These are phyloP conservation scores for Ceratocystis cubensis DNA, from an alignment of 2,329 filamentous ascomycete species.

Conservation along the genomic window DNA sequence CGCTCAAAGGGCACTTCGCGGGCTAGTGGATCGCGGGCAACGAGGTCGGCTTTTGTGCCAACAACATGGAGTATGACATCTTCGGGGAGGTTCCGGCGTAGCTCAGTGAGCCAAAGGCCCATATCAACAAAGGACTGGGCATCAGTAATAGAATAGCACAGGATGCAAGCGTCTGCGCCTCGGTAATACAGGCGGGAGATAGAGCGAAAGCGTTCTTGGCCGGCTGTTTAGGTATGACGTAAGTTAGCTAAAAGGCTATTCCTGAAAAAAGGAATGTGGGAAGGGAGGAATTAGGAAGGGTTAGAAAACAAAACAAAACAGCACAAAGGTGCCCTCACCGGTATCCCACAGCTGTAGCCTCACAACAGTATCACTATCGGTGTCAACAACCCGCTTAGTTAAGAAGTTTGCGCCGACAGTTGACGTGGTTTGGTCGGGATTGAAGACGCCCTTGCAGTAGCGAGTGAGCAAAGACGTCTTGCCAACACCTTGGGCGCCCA, in stretches of 20 bases:
- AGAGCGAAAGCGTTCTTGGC: conserved; percentile 87
- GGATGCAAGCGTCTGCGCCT: conserved; percentile 82
- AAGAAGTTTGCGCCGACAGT: conserved; percentile 74
- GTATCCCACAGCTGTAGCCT: conserved; percentile 97
- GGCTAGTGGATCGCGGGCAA: conserved; percentile 64
- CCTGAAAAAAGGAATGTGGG: conserved; percentile 16
- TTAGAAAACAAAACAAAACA: conserved; percentile 16
- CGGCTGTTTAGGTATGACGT: conserved; percentile 37
- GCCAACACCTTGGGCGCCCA: conserved; percentile 66
- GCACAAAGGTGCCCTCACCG: conserved; percentile 32
- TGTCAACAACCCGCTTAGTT: conserved; percentile 68
- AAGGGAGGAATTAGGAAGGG: conserved; percentile 7
- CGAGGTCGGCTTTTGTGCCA: conserved; percentile 84
- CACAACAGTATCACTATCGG: conserved; percentile 72
- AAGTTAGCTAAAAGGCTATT: neutral
- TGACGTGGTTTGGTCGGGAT: conserved; percentile 49
- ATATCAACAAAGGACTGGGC: conserved; percentile 78
- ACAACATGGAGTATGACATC: conserved; percentile 89
- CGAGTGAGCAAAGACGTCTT: conserved; percentile 69
- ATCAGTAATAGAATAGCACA: conserved; percentile 91
- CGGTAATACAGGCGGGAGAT: conserved; percentile 95
- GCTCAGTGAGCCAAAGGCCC: conserved; percentile 79
- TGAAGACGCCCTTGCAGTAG: conserved; percentile 60
- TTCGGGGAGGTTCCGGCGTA: conserved; percentile 62
- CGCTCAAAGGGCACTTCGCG: conserved; percentile 87